phyloP scores from a whole-genome alignment of 169 alveolate species.

The Plasmodium knowlesi region DNA sequence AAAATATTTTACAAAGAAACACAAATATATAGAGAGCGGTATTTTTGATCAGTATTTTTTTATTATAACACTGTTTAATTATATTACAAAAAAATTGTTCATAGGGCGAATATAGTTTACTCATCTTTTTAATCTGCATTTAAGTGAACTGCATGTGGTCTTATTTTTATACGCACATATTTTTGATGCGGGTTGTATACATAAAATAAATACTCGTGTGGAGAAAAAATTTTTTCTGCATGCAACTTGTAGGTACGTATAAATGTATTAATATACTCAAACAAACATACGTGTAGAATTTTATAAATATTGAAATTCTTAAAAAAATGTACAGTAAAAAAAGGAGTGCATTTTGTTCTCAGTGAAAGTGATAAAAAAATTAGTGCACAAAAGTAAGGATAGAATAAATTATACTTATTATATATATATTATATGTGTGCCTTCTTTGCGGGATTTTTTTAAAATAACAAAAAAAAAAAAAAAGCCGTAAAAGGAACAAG shows the following conservation, averaged over 20 bases:
- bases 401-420: too few relatives aligned
- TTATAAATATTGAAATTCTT: background rate
- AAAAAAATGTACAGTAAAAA: background rate
- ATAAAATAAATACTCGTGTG: background rate
- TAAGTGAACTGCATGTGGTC: background rate
- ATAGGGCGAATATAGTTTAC: background rate
- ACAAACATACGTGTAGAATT: background rate
- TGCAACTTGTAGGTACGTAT: background rate
- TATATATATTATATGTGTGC: background rate
- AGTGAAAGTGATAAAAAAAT: background rate
- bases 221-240: background rate
- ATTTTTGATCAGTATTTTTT: background rate
- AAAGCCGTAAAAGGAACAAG: background rate
- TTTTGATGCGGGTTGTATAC: background rate
- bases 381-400: background rate
- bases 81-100: background rate
- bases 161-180: background rate
- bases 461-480: background rate
- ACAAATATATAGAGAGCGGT: background rate
- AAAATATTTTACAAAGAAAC: too few relatives aligned
- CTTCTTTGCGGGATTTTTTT: background rate
- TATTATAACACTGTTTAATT: background rate
- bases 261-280: background rate
- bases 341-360: background rate
- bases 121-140: background rate